Evolutionary conservation across 2,329 filamentous ascomycete species (phyloP), one percentile per base, ranked within the genome.

Genomic region (Alternaria novae-zelandiae): DNA sequence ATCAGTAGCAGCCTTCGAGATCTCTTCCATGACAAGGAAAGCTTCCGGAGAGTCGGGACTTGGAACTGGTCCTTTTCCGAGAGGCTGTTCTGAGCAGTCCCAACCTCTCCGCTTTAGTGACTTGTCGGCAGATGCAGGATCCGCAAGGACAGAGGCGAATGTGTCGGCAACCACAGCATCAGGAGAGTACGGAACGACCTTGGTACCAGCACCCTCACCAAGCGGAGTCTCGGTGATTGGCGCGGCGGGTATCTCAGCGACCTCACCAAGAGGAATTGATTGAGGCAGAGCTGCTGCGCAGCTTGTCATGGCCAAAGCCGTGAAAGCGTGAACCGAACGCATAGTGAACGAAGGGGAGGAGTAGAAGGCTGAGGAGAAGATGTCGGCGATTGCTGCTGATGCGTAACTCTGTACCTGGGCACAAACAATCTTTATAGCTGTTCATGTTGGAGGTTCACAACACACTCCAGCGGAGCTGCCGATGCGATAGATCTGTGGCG

Each of bases 81-180:
- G 17, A 54, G 50, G 30, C 30, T 54, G 50, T 43, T 54, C 50
- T 43, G 50, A 54, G 20, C 50, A 54, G 50, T 54, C 50, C 30
- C 30, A 41, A 11, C 30, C 50, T 43, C 50, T 41, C 5, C 50
- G 50, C 50, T 54, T 32, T 5, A 23, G 15, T n/a, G 28, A 41
- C 20, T 54, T 54, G 30, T 21, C 23, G 30, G 30, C 50, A 26
- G 50, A 54, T 3, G 32, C 50, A 15, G 50, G 50, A 17, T 54
- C 20, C 30, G 50, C 50, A 3, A 54, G 50, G 17, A 54, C 50
- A 0, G 50, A 54, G 3, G 50, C 50, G 2, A 41, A 54, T 1
- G 50, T 54, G 12, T 21, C 20, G 20, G 30, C 36, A 41, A 41
- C 36, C 36, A 41, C 36, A 41, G 36, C 36, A 41, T 41, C 36